Base-by-base conservation (phyloP, 495 filamentous ascomycete genomes). In the Pseudomonodictys pantanalensis region DNA sequence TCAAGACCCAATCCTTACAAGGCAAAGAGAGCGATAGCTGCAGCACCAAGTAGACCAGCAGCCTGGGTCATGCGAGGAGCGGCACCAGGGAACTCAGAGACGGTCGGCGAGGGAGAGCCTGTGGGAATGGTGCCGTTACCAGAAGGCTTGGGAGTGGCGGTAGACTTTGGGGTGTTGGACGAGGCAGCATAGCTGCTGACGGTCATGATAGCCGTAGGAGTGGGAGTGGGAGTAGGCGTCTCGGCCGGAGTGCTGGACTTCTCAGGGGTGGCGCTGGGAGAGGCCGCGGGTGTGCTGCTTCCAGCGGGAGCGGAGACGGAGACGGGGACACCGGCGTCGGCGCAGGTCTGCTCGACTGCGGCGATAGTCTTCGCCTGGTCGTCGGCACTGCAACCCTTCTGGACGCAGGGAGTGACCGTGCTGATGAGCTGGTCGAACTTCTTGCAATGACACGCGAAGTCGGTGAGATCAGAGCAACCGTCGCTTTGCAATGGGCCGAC, bases 381-480 rank as follows among this genome's bases (percentile, higher is more conserved):
- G 0, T 62, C 24, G 10, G 62, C 25, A 15, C 55, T 53, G 67
- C 77, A 81, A 12, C 67, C 69, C 56, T 72, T 69, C 65, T 78
- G 45, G 10, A 80, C 75, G 46, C 78, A 81, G 20, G 78, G 77
- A 29, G 72, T 73, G 47, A 79, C 71, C 23, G 46, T 48, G 53
- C 53, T 48, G 43, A 78, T 69, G 24, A 81, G 71, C 25, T 52
- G 11, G 8, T 64, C 47, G 42, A 74, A 62, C 65, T 78, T 78
- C 64, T 74, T 68, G 68, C 78, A 81, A 68, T 81, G 78, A 67
- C 78, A 81, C 52, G 72, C 71, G 58, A 81, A 81, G 68, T 81
- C 77, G 41, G 69, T 73, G 39, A 80, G 57, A 22, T 30, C 17
- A 15, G 69, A 61, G 70, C 78, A 81, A 52, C 77, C 77, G 62